Base-by-base conservation (phyloP, 805 yeast genomes). In the Alloascoidea hylecoeti region DNA sequence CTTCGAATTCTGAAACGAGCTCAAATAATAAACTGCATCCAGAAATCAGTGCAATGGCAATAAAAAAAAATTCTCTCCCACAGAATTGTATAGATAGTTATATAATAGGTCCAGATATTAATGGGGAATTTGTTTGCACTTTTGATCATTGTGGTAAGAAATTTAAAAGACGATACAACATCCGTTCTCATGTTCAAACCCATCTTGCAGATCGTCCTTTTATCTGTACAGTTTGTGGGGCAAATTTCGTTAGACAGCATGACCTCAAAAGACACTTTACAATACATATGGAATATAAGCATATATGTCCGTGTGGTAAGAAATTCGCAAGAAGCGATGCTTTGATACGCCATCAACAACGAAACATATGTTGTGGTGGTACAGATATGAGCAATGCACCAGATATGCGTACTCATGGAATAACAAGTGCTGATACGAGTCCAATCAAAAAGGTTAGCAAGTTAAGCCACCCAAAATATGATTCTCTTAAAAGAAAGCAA, bases 181-280 rank as follows among this genome's bases (percentile, higher is more conserved):
- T 85, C 9, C 65, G 97, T 43, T 84, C 96, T 0, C 99, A 92
- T 55, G 86, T 92, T 40, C 98, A 92, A 55, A 92, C 98, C 0
- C 99, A 92, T 63, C 60, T 92, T 37, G 77, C 89, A 53, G 97
- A 92, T 55, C 65, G 96, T 44, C 99, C 99, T 1, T 89, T 84
- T 57, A 62, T 68, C 0, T 92, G 99, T 60, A 66, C 63, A 32
- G 46, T 44, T 35, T 92, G 99, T 57, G 69, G 72, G 3, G 83
- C 88, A 47, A 72, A 83, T 28, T 92, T 92, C 61, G 99, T 92
- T 16, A 69, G 99, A 44, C 95, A 89, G 44, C 98, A 92, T 53
- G 99, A 92, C 57, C 64, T 92, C 48, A 72, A 84, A 42, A 71
- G 99, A 42, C 99, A 92, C 51, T 76, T 74, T 46, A 84, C 83